Evolutionary conservation across 306 rosid species (phyloP).

Genomic region (Citrullus colocynthis): DNA sequence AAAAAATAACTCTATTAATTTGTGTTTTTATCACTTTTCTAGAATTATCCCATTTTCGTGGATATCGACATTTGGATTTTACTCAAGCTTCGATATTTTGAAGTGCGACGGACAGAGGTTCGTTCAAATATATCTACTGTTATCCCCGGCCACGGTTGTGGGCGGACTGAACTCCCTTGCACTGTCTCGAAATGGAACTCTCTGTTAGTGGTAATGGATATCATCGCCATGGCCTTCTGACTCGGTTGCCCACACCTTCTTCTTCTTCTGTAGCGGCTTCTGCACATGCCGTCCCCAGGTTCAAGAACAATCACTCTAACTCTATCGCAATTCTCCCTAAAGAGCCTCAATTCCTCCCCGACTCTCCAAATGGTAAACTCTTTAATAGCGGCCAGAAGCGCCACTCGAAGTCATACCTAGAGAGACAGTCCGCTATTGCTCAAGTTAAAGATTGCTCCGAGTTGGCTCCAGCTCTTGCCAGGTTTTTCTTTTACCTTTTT

Average conservation of each 20-base stretch:
- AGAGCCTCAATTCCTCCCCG: not conserved
- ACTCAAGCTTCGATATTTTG: not conserved
- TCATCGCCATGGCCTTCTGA: not conserved
- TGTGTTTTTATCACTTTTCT: too few relatives aligned
- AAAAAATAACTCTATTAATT: too few relatives aligned
- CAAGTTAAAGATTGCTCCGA: conserved; percentile 47
- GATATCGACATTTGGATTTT: too few relatives aligned
- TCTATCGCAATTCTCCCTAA: conserved; percentile 6
- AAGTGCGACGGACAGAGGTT: not conserved
- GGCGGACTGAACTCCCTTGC: not conserved
- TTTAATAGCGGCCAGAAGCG: conserved; percentile 14
- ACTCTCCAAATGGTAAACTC: not conserved
- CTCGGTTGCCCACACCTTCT: not conserved
- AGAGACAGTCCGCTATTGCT: conserved; percentile 36
- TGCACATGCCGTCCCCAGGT: not conserved
- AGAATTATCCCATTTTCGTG: too few relatives aligned
- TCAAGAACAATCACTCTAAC: conserved; percentile 12
- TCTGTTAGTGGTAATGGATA: not conserved
- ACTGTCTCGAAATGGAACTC: conserved; percentile 5
- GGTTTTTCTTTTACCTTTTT: conserved; percentile 21
- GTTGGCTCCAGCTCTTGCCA: conserved; percentile 38
- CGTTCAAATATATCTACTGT: not conserved
- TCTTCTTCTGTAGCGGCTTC: not conserved
- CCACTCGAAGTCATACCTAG: conserved; percentile 23
- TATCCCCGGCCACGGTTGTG: not conserved